A percentile compares a stretch with the other conserved stretches of the same genome.
Evolutionary conservation across 1,284 basidiomycete genomes (phyloP).

Genomic region (Pholiota adiposa): DNA sequence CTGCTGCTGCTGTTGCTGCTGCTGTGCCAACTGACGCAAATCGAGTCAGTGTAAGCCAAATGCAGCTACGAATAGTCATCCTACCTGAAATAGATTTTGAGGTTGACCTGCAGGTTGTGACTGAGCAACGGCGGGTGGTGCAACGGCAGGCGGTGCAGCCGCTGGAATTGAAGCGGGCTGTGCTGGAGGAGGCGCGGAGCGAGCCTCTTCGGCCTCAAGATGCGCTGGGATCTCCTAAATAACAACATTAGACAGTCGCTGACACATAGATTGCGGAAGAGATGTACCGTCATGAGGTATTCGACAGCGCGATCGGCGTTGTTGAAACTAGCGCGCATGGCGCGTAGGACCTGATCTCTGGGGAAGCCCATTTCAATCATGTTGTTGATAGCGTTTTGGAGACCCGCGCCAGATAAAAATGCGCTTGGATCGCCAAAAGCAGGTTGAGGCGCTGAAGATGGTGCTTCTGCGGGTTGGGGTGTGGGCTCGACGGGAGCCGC

Average conservation of each 20-base stretch:
- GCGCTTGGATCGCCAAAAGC: slow-evolving; percentile 55
- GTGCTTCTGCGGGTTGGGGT: slow-evolving; percentile 35
- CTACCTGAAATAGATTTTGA: slow-evolving; percentile 81
- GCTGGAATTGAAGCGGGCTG: slow-evolving; percentile 43
- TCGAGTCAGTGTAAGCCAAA: slow-evolving; percentile 1
- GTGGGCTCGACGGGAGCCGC: slow-evolving; percentile 27
- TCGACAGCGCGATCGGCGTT: slow-evolving; percentile 98
- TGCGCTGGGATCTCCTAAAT: slow-evolving; percentile 82
- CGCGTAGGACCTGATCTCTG: slow-evolving; percentile 83
- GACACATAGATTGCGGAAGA: slow-evolving; percentile 3
- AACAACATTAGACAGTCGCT: slow-evolving; percentile 1
- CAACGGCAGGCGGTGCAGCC: slow-evolving; percentile 34
- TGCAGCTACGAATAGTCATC: slow-evolving; percentile 1
- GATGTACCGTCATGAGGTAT: slow-evolving; percentile 91
- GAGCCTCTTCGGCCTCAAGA: slow-evolving; percentile 57
- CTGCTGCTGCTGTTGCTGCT: slow-evolving; percentile 67
- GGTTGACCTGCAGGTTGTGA: slow-evolving; percentile 40
- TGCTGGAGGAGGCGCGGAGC: slow-evolving; percentile 35
- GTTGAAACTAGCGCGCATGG: slow-evolving; percentile 94
- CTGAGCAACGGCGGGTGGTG: slow-evolving; percentile 33
- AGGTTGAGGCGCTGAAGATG: slow-evolving; percentile 36
- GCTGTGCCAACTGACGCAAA: slow-evolving; percentile 64
- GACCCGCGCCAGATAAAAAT: slow-evolving; percentile 76
- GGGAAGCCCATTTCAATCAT: slow-evolving; percentile 97
- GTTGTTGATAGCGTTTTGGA: slow-evolving; percentile 78